Conservation (phyloP, 176 grass and related monocot species). For the Tillandsia leiboldiana region DNA sequence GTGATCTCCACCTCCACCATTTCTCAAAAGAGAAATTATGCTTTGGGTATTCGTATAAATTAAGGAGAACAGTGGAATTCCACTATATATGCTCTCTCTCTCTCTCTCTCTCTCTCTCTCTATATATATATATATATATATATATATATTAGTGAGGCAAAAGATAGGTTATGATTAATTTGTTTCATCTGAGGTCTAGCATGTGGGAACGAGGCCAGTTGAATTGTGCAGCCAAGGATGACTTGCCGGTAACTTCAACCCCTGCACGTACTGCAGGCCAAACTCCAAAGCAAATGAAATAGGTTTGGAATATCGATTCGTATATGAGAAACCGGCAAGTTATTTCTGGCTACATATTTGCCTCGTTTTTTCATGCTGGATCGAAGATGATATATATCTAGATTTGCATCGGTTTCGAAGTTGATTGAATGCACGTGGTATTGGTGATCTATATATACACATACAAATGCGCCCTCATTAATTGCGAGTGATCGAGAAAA, state of each 20-base stretch:
- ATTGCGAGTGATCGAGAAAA: too few relatives aligned
- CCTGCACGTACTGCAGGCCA: too few relatives aligned
- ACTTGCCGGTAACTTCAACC: slow-evolving; percentile 37
- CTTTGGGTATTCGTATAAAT: slow-evolving; percentile 12
- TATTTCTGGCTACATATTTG: slow-evolving; percentile 56
- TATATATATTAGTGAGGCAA: too few relatives aligned
- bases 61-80: slow-evolving; percentile 19
- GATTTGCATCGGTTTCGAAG: neutral
- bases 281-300: too few relatives aligned
- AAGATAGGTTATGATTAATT: neutral
- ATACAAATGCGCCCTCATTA: neutral
- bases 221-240: slow-evolving; percentile 83
- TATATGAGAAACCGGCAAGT: slow-evolving; percentile 19
- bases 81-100: too few relatives aligned
- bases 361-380: slow-evolving; percentile 58
- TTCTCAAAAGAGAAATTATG: slow-evolving; percentile 17
- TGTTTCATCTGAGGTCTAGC: slow-evolving; percentile 50
- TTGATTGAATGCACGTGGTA: neutral
- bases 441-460: neutral
- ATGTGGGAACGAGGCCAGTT: slow-evolving; percentile 54
- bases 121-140: too few relatives aligned
- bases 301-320: neutral
- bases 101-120: too few relatives aligned
- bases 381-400: slow-evolving; percentile 24
- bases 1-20: too few relatives aligned